phyloP scores from a whole-genome alignment of 768 basidiomycete genomes.

The Coprinopsis marcescibilis region DNA sequence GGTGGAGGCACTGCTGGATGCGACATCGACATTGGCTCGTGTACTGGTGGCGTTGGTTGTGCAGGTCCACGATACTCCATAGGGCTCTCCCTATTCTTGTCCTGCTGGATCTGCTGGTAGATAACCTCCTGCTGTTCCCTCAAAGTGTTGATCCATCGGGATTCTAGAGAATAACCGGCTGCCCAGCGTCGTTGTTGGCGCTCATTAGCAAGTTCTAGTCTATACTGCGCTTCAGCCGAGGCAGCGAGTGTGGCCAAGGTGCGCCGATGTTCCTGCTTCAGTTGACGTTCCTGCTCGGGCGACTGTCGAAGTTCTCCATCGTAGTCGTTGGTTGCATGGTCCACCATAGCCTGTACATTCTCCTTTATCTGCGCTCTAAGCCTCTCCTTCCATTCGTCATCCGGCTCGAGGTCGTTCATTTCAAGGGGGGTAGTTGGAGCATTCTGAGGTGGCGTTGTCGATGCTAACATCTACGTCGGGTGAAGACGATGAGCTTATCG shows the following conservation, averaged over 20 bases:
- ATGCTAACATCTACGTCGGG: too few relatives aligned
- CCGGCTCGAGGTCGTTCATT: slow-evolving; percentile 40
- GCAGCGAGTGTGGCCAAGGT: slow-evolving; percentile 38
- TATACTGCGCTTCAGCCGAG: slow-evolving; percentile 43
- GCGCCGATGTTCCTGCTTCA: slow-evolving; percentile 32
- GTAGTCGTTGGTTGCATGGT: slow-evolving; percentile 58
- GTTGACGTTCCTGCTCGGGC: slow-evolving; percentile 23
- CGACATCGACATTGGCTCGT: too few relatives aligned
- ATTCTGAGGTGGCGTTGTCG: slow-evolving; percentile 13
- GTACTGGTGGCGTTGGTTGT: neutral
- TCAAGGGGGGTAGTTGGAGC: slow-evolving; percentile 21
- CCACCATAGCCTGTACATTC: slow-evolving; percentile 36
- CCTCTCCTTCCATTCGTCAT: slow-evolving; percentile 47
- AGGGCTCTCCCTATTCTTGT: slow-evolving; percentile 19
- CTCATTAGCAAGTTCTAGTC: slow-evolving; percentile 39
- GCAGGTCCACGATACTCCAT: slow-evolving; percentile 12
- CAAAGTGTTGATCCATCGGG: slow-evolving; percentile 25
- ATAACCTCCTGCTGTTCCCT: slow-evolving; percentile 37
- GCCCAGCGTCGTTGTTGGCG: slow-evolving; percentile 46
- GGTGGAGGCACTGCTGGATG: slow-evolving; percentile 7
- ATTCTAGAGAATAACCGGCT: slow-evolving; percentile 27
- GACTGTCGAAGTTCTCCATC: slow-evolving; percentile 44
- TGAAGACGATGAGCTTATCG: too few relatives aligned
- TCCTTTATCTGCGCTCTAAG: slow-evolving; percentile 47
- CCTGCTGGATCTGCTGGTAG: slow-evolving; percentile 41